A percentile compares a stretch with the other conserved stretches of the same genome.
Evolutionary conservation across 257 asterid species (phyloP).

Genomic region (Nicotiana otophora): DNA sequence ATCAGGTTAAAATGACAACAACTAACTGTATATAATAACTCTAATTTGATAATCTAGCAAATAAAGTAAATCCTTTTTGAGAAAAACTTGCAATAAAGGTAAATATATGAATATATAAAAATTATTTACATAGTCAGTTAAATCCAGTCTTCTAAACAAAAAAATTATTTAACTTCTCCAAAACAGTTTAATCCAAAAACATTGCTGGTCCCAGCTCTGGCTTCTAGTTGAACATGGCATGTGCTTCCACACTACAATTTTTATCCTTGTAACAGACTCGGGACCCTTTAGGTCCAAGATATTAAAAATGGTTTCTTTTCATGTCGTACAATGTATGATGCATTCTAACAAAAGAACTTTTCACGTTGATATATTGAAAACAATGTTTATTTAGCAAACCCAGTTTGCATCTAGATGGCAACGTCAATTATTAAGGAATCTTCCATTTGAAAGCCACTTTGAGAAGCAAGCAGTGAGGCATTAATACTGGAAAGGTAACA

Average conservation of each 20-base stretch:
- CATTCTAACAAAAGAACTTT: background rate
- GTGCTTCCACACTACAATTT: background rate
- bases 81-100: no score
- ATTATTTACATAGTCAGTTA: no score
- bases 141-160: no score
- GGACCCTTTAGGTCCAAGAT: background rate
- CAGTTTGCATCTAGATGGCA: background rate
- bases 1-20: no score
- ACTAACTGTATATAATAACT: no score
- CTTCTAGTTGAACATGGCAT: background rate
- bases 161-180: no score
- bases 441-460: background rate
- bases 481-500: background rate
- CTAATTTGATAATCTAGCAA: no score
- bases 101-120: no score
- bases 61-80: no score
- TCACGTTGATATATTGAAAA: background rate
- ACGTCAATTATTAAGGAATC: background rate
- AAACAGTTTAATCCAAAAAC: background rate
- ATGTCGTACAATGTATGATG: background rate
- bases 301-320: background rate
- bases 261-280: background rate
- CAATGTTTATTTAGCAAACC: background rate
- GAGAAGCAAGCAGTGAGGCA: background rate
- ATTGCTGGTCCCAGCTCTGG: background rate